Percentiles rank a stretch among this genome's conserved stretches.
Evolutionary conservation across 2,329 filamentous ascomycete genomes (phyloP).

Genomic region (Tolypocladium capitatum): DNA sequence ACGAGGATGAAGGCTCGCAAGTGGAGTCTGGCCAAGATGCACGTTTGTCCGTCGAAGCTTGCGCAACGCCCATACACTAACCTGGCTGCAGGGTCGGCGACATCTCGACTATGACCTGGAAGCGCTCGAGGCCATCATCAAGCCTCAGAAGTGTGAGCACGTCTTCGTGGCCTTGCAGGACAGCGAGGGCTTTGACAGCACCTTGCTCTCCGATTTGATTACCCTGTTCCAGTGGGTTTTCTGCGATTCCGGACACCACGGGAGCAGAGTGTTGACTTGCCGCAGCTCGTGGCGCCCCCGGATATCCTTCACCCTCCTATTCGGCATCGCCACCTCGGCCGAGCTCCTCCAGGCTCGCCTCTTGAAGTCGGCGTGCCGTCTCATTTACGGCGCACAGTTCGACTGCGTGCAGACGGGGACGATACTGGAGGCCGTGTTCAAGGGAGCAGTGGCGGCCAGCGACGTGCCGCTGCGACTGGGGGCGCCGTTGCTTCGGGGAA

Average conservation of each 20-base stretch:
- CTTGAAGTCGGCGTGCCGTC: conserved; percentile 52
- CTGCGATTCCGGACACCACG: neutral
- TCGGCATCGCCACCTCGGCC: conserved; percentile 70
- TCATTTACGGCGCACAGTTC: conserved; percentile 59
- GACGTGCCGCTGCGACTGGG: conserved; percentile 50
- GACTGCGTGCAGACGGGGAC: conserved; percentile 61
- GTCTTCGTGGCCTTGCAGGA: conserved; percentile 67
- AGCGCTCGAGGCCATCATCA: conserved; percentile 48
- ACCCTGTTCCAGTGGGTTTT: conserved; percentile 48
- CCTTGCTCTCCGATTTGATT: conserved; percentile 58
- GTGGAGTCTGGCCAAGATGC: conserved; percentile 34
- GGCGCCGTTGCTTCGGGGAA: conserved; percentile 43
- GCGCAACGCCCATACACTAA: neutral
- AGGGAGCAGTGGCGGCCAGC: conserved; percentile 45
- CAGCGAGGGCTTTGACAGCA: conserved; percentile 67
- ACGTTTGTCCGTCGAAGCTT: conserved; percentile 9
- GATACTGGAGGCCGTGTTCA: conserved; percentile 61
- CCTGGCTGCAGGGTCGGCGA: conserved; percentile 37
- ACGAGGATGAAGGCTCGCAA: conserved; percentile 44
- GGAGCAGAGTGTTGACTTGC: conserved; percentile 15
- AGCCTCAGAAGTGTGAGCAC: conserved; percentile 37
- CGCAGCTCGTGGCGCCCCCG: conserved; percentile 53
- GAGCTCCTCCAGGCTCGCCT: conserved; percentile 67
- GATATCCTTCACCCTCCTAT: conserved; percentile 63
- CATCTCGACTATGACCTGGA: conserved; percentile 70